phyloP scores from a whole-genome alignment of 257 asterid species.

The Solanum rostratum region DNA sequence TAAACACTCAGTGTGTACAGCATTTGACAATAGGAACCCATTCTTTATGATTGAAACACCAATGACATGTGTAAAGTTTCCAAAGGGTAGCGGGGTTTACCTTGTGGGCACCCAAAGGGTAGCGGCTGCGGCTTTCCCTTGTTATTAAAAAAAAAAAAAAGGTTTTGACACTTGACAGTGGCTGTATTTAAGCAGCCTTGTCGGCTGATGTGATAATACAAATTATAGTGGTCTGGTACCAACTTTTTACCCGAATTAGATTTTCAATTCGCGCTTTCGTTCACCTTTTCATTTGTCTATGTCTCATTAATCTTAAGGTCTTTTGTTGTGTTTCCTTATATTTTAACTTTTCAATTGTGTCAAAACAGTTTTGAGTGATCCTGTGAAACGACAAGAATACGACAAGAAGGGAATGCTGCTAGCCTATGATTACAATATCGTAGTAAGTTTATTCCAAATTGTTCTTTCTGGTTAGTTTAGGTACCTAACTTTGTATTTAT shows the following conservation, averaged over 20 bases:
- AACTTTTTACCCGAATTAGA: neutral
- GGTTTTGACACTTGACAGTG: neutral
- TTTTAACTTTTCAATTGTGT: neutral
- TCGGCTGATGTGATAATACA: neutral
- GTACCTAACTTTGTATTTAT: neutral
- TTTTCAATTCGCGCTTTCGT: neutral
- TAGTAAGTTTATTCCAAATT: constrained; percentile 21
- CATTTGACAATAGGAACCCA: neutral
- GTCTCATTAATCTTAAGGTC: neutral
- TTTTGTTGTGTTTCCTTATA: neutral
- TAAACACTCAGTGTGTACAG: neutral
- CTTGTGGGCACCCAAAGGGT: no score
- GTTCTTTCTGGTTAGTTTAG: neutral
- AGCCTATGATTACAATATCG: constrained; percentile 50
- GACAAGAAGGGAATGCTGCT: constrained; percentile 68
- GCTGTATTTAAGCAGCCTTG: neutral
- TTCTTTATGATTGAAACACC: neutral
- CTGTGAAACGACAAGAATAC: constrained; percentile 74
- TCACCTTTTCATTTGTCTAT: neutral
- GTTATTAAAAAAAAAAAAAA: no score
- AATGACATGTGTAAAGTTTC: neutral
- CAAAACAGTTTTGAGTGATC: constrained; percentile 77
- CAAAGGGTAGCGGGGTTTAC: neutral
- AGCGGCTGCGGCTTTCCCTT: no score
- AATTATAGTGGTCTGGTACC: neutral